Evolutionary conservation across 257 asterid species (phyloP).

Genomic region (Osmanthus fragrans): DNA sequence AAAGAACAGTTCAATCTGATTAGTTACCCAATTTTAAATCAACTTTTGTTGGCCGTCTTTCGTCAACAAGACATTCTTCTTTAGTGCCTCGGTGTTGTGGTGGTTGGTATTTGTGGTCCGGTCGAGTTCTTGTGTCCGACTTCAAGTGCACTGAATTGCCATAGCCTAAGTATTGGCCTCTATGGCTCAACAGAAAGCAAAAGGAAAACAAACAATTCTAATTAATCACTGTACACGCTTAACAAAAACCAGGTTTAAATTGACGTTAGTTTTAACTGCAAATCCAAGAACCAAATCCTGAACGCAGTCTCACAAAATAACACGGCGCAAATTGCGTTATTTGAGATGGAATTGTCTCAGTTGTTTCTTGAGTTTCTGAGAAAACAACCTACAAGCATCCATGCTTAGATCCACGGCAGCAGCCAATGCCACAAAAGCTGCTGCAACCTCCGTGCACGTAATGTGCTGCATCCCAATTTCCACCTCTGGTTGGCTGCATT

Average conservation of each 20-base stretch:
- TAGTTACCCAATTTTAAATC: no score
- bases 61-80: no score
- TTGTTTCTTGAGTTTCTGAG: conserved; percentile 76
- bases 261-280: not conserved
- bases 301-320: not conserved
- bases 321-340: not conserved
- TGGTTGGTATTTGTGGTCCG: no score
- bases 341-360: conserved; percentile 63
- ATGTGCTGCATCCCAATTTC: conserved; percentile 36
- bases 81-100: no score
- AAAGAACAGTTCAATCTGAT: no score
- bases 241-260: conserved; percentile 6
- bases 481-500: conserved; percentile 76
- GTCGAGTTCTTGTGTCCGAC: no score
- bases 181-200: not conserved
- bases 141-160: no score
- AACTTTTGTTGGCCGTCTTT: no score
- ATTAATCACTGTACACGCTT: conserved; percentile 53
- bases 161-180: no score
- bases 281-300: conserved; percentile 24
- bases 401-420: conserved; percentile 92
- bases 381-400: conserved; percentile 84
- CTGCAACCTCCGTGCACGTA: conserved; percentile 49
- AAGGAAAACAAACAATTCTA: conserved; percentile 22
- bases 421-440: conserved; percentile 91